These are phyloP conservation scores for Lipomyces sp. DNA, from an alignment of 805 yeast genomes.

Conservation along the genomic window DNA sequence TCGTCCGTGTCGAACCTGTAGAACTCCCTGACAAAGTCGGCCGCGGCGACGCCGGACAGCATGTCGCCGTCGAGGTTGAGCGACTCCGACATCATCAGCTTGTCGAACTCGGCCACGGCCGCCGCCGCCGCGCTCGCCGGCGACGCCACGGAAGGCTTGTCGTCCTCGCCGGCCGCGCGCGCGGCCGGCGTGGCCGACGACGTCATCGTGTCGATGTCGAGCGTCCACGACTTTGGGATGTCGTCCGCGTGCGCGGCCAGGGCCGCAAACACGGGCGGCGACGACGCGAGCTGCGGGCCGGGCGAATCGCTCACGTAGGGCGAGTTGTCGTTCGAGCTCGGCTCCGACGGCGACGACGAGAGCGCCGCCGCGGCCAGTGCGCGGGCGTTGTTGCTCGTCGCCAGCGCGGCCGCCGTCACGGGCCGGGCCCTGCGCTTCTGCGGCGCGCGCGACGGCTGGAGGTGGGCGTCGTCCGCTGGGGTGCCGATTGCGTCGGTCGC, in stretches of 20 bases:
- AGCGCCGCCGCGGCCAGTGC: not conserved
- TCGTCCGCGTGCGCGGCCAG: not conserved
- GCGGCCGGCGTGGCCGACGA: not conserved
- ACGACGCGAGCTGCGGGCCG: slow-evolving; percentile 24
- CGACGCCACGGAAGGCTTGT: too few relatives aligned
- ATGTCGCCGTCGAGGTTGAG: not conserved
- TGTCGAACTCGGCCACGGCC: slow-evolving; percentile 15
- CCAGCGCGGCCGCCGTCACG: not conserved
- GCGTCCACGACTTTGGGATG: slow-evolving; percentile 18
- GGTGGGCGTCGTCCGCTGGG: not conserved
- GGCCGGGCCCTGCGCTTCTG: not conserved
- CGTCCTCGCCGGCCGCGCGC: slow-evolving; percentile 12
- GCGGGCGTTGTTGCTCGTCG: slow-evolving; percentile 1
- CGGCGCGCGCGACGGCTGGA: not conserved
- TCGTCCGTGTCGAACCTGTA: slow-evolving; percentile 16
- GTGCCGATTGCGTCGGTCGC: not conserved
- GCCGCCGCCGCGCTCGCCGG: slow-evolving; percentile 1
- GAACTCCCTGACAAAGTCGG: slow-evolving; percentile 24
- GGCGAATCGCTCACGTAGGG: slow-evolving; percentile 18
- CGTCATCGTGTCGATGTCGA: too few relatives aligned
- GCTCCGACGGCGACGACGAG: slow-evolving; percentile 17
- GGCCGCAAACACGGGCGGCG: slow-evolving; percentile 21
- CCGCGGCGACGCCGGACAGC: not conserved
- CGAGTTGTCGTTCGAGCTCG: slow-evolving; percentile 6
- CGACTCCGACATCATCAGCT: slow-evolving; percentile 2